phyloP scores from a whole-genome alignment of 495 filamentous ascomycete species.

The Neurospora discreta region DNA sequence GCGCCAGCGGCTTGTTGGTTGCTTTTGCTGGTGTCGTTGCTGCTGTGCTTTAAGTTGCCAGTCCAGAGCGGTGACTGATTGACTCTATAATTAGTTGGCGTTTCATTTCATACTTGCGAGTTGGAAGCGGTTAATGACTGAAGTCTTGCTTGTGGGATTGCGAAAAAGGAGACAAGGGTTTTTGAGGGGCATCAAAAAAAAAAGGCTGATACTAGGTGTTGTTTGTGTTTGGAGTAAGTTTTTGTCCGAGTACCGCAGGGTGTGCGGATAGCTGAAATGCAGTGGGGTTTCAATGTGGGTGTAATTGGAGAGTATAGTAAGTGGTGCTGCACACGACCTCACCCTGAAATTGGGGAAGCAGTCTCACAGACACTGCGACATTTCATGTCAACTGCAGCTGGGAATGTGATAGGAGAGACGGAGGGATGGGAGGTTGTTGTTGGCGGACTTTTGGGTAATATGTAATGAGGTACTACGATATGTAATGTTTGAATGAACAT shows the following conservation, averaged over 20 bases:
- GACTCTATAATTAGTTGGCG: neutral
- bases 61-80: neutral
- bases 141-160: neutral
- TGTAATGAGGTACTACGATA: neutral
- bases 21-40: constrained; percentile 25
- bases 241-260: neutral
- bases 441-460: constrained; percentile 1
- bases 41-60: constrained; percentile 19
- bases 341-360: neutral
- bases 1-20: constrained; percentile 20
- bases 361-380: neutral
- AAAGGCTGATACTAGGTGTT: neutral
- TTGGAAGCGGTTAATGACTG: neutral
- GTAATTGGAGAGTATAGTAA: neutral
- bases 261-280: neutral
- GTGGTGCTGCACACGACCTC: neutral
- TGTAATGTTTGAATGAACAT: neutral
- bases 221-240: neutral
- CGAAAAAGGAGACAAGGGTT: neutral
- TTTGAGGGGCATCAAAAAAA: neutral
- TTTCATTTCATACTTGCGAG: neutral
- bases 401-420: neutral
- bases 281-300: neutral
- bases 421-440: neutral
- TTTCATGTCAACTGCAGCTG: neutral